A percentile compares a stretch with the other conserved stretches of the same genome.
phyloP scores from a whole-genome alignment of 768 basidiomycete genomes.

The Tulasnella sp. region DNA sequence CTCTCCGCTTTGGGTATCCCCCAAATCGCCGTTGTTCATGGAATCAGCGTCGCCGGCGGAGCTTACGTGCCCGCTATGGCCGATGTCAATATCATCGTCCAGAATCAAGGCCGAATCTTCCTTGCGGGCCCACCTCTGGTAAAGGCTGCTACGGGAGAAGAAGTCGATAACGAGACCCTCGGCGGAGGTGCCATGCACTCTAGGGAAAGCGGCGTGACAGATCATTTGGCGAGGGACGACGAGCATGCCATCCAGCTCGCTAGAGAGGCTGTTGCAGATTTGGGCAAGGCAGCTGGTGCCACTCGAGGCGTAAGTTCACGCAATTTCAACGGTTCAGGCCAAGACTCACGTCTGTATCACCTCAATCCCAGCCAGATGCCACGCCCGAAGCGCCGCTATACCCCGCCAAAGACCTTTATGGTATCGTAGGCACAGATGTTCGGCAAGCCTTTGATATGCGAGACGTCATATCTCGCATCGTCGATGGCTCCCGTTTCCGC shows the following conservation, averaged over 20 bases:
- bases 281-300: slow-evolving; percentile 57
- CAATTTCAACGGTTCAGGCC: neutral
- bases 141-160: slow-evolving; percentile 90
- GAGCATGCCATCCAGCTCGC: slow-evolving; percentile 80
- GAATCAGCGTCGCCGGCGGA: slow-evolving; percentile 91
- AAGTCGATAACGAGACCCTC: slow-evolving; percentile 86
- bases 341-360: neutral
- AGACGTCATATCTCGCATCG: slow-evolving; percentile 86
- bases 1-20: slow-evolving; percentile 90
- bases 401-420: slow-evolving; percentile 75
- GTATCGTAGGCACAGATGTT: slow-evolving; percentile 86
- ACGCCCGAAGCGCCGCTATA: slow-evolving; percentile 70
- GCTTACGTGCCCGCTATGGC: slow-evolving; percentile 97
- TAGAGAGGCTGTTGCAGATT: slow-evolving; percentile 68
- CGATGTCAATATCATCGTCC: slow-evolving; percentile 87
- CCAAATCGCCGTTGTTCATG: slow-evolving; percentile 89
- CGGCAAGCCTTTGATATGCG: slow-evolving; percentile 90
- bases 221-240: slow-evolving; percentile 80
- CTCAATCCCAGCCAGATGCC: slow-evolving; percentile 49
- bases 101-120: slow-evolving; percentile 90
- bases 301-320: slow-evolving; percentile 7
- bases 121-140: slow-evolving; percentile 92
- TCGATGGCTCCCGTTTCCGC: slow-evolving; percentile 85
- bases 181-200: slow-evolving; percentile 92
- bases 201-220: slow-evolving; percentile 84